Base-by-base conservation (phyloP, 2,329 filamentous ascomycete species). In the Colletotrichum plurivorum region DNA sequence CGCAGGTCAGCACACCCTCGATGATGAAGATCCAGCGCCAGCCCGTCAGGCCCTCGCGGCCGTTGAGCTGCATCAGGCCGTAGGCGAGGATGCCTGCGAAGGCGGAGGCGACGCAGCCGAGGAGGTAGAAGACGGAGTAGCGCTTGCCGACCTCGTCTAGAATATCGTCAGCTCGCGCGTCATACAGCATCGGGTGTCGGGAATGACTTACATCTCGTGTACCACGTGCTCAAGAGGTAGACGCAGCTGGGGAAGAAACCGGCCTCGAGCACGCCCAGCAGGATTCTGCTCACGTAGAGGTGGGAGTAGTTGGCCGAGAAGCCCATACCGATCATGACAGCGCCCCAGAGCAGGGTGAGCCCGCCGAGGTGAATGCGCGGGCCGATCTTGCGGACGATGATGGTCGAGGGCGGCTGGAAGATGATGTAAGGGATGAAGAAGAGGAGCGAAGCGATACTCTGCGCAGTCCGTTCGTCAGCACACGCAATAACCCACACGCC, bases 341-440 rank as follows among this genome's bases (percentile, higher is more conserved):
- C 78, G 8, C 90, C 90, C 90, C 90, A 92, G 4, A 85, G 73
- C 2, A 89, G 66, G 3, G 86, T 87, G 73, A 91, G 88, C 51
- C 75, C 68, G 0, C 85, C 78, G 2, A 92, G 80, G 66, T 90
- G 88, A 43, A 84, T 76, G 5, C 89, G 85, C 4, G 89, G 88
- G 1, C 92, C 92, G 58, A 94, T 74, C 74, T 89, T 89, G 43
- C 92, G 89, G 57, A 92, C 85, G 41, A 93, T 78, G 49, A 94
- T 81, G 0, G 92, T 94, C 2, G 91, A 91, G 0, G 91, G 91
- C 0, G 91, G 89, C 75, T 94, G 92, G 71, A 93, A 91, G 58
- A 93, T 60, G 70, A 92, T 87, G 77, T 94, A 94, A 1, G 91
- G 87, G 72, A 93, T 84, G 83, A 94, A 94, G 82, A 94, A 94